Evolutionary conservation across 495 filamentous ascomycete genomes (phyloP).

Genomic region (Penicillium soppii): DNA sequence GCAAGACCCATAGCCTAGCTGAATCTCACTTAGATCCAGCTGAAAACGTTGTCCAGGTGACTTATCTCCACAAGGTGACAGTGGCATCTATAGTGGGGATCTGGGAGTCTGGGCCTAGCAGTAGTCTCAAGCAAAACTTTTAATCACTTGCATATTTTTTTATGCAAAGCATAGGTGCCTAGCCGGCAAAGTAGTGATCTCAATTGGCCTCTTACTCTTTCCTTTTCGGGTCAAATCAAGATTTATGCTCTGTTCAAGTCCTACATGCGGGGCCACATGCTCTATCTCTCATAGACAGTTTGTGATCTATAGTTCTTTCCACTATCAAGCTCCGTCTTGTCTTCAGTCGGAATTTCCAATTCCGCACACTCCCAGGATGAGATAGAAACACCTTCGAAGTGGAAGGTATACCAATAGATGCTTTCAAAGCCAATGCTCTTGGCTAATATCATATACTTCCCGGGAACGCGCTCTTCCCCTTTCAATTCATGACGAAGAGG

Average conservation of each 20-base stretch:
- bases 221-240: background rate
- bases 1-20: background rate
- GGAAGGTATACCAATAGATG: conserved; percentile 25
- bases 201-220: background rate
- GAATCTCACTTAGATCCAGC: background rate
- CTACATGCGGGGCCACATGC: no score
- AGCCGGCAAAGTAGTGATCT: background rate
- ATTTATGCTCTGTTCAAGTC: no score
- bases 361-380: conserved; percentile 24
- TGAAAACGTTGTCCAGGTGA: no score
- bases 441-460: conserved; percentile 16
- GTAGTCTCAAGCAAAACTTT: no score
- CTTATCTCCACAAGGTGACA: background rate
- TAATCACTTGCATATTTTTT: no score
- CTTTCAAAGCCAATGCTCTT: background rate
- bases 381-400: conserved; percentile 35
- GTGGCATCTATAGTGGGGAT: background rate
- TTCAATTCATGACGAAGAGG: conserved; percentile 5
- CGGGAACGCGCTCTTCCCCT: conserved; percentile 1
- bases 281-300: conserved; percentile 8
- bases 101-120: no score
- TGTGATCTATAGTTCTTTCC: background rate
- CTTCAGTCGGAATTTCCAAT: background rate
- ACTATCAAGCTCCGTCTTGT: background rate
- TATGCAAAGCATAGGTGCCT: background rate